Evolutionary conservation across 2,329 filamentous ascomycete species (phyloP), one percentile per base, ranked within the genome.

Genomic region (Cladosporium sp.): DNA sequence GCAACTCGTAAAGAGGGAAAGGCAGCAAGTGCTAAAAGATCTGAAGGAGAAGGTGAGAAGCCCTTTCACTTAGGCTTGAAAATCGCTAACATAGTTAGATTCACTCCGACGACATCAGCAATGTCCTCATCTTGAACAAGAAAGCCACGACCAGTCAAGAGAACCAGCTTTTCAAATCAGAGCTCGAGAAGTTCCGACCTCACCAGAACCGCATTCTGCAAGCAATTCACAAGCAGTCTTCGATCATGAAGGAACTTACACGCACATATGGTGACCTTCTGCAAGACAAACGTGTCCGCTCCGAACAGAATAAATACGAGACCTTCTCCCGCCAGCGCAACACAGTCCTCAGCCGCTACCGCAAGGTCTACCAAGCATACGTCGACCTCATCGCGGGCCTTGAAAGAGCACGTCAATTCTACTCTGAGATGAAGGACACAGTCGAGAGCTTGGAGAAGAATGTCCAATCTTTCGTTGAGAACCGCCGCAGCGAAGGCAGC

Each of bases 231-330:
- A 99, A 97, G 79, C 95, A 99, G 77, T 89, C 91, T 0, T 89
- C 92, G 0, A 81, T 99, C 63, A 93, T 99, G 88, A 98, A 98
- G 78, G 95, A 99, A 72, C 84, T 99, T 55, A 97, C 93, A 0
- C 85, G 87, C 44, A 88, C 90, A 0, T 98, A 98, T 78, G 94
- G 93, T 73, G 88, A 89, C 66, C 84, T 99, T 8, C 80, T 98
- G 44, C 93, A 97, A 77, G 95, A 99, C 78, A 97, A 96, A 82
- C 87, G 95, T 64, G 94, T 99, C 16, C 87, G 93, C 58, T 88
- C 92, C 0, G 95, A 99, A 78, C 94, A 98, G 80, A 96, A 88
- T 80, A 97, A 96, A 78, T 98, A 97, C 74, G 95, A 99, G 76
- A 81, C 85, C 1, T 91, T 97, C 69, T 93, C 93, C 63, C 86